Evolutionary conservation across 495 filamentous ascomycete genomes (phyloP), one percentile per base, ranked within the genome.

Genomic region (Coniosporium apollinis): DNA sequence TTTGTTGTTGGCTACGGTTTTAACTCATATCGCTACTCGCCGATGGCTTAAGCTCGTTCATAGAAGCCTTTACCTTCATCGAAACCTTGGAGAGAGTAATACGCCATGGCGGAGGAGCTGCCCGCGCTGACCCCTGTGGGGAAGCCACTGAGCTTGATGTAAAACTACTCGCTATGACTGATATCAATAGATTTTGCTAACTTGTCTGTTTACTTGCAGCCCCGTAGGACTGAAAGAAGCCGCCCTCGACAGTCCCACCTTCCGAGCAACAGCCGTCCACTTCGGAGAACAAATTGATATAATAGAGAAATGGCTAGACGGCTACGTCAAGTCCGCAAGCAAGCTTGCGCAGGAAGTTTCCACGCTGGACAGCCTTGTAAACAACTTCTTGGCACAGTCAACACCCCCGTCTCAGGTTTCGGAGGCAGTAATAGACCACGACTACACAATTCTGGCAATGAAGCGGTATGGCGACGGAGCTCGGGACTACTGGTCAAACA

Each of bases 151-250:
- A 70, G 60, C 46, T 56, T 72, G 31, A 66, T 71, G 67, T 72
- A 52, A 44, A 64, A 50, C 31, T 10, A 8, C 21, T 26, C 11
- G 9, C 22, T 19, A 0, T 15, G 8, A 19, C 16, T 19, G 13
- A 10, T 32, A 28, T 41, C 5, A 11, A 16, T 5, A 3, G 1
- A 1, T 29, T 6, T 9, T 22, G 28, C 39, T 15, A 21, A 3
- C 13, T 10, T 3, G 30, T 40, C 40, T 49, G 32, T 46, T 57
- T n/a, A n/a, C n/a, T 54, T 35, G 13, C 37, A 80, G 75, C 34
- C 87, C 89, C n/a, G 91, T 96, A 19, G 70, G 72, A 30, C 67
- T 94, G 38, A 85, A 82, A 64, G 89, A 97, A 69, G 89, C 89
- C 31, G 80, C 85, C 19, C 76, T 94, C 58, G 89, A 97, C 58